Percentiles rank a stretch among this genome's conserved stretches.
phyloP scores from a whole-genome alignment of 2,329 filamentous ascomycete genomes.

The Penicillium sp. region DNA sequence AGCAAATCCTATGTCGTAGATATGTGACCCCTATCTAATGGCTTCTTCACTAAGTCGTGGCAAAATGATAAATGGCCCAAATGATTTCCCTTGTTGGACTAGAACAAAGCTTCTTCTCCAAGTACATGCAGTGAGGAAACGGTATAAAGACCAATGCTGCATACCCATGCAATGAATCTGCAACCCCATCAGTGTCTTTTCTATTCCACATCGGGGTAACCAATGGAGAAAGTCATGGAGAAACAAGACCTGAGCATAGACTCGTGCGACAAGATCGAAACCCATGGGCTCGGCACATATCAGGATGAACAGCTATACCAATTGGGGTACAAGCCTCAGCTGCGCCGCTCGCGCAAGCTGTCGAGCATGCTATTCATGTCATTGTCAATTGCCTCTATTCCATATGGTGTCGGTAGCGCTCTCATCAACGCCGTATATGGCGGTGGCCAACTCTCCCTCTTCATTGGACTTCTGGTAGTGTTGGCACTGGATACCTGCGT shows the following conservation, averaged over 20 bases:
- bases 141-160: constrained; percentile 1
- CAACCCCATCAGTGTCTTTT: neutral
- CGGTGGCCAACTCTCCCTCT: constrained; percentile 54
- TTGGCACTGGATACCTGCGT: constrained; percentile 53
- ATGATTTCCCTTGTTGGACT: neutral
- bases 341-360: constrained; percentile 7
- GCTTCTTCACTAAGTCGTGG: neutral
- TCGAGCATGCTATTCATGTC: constrained; percentile 14
- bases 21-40: neutral
- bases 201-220: neutral
- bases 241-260: neutral
- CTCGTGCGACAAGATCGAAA: neutral
- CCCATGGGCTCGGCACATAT: neutral
- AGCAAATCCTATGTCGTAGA: neutral
- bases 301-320: constrained; percentile 7
- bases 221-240: neutral
- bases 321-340: constrained; percentile 9
- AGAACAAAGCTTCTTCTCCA: neutral
- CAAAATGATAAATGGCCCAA: neutral
- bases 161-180: neutral
- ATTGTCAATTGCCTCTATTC: constrained; percentile 38
- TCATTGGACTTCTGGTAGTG: constrained; percentile 56
- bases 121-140: neutral
- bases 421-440: constrained; percentile 44
- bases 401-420: constrained; percentile 48